Evolutionary conservation across 2,329 filamentous ascomycete genomes (phyloP).

Genomic region (Penicillium freii): DNA sequence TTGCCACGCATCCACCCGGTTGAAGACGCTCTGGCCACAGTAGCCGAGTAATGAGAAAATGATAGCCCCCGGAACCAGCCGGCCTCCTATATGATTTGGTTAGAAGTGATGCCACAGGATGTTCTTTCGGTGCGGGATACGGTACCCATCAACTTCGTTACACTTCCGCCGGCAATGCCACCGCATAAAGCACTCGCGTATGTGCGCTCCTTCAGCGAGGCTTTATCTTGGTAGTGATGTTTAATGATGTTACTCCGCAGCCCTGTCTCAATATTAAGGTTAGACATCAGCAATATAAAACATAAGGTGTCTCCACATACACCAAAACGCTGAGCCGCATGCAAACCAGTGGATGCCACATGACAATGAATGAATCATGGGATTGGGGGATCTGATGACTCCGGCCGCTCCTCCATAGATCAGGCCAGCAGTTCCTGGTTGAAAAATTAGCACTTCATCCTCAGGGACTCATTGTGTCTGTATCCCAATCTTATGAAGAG

Average conservation of each 20-base stretch:
- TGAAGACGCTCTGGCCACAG: conserved; percentile 57
- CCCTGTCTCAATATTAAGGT: conserved; percentile 28
- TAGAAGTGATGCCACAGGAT: background rate
- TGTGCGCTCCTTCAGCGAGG: conserved; percentile 59
- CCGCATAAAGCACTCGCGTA: conserved; percentile 70
- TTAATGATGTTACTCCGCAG: conserved; percentile 46
- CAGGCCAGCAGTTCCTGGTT: conserved; percentile 51
- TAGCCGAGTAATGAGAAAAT: conserved; percentile 60
- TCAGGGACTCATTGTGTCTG: background rate
- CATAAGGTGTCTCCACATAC: conserved; percentile 48
- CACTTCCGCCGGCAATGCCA: conserved; percentile 59
- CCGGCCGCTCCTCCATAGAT: conserved; percentile 68
- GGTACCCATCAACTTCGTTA: conserved; percentile 57
- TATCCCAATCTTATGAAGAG: conserved; percentile 1
- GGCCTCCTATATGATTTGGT: conserved; percentile 48
- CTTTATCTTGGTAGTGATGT: conserved; percentile 50
- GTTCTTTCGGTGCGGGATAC: conserved; percentile 7
- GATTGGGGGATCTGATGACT: conserved; percentile 65
- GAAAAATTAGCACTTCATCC: background rate
- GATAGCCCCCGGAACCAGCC: conserved; percentile 58
- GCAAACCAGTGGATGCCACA: conserved; percentile 79
- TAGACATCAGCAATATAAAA: conserved; percentile 1
- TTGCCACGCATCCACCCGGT: conserved; percentile 51
- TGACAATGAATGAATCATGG: conserved; percentile 66
- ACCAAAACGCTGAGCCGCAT: conserved; percentile 74